These are phyloP conservation scores for Cryptococcus depauperatus DNA, from an alignment of 1,284 basidiomycete genomes.

Conservation along the genomic window DNA sequence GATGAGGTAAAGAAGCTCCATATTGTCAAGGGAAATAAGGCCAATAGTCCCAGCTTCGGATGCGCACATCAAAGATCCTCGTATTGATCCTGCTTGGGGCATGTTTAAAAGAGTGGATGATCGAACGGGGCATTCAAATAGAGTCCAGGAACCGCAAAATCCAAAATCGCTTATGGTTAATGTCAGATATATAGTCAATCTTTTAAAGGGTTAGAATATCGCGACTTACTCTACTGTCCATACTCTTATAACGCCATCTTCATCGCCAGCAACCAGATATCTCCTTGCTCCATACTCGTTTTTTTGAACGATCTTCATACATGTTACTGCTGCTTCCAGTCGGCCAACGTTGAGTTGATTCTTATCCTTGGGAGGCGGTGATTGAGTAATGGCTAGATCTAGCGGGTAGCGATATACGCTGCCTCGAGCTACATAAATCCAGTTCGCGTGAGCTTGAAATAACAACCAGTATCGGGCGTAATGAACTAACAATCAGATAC, in stretches of 20 bases:
- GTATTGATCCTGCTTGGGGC: conserved; percentile 51
- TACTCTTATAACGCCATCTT: conserved; percentile 38
- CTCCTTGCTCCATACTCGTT: conserved; percentile 3
- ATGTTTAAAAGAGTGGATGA: conserved; percentile 20
- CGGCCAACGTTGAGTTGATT: conserved; percentile 22
- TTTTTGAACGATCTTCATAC: conserved; percentile 13
- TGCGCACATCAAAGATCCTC: conserved; percentile 64
- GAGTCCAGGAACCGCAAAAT: conserved; percentile 28
- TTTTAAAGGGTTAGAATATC: neutral
- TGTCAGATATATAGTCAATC: neutral
- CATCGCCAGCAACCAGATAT: conserved; percentile 37
- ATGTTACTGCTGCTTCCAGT: conserved; percentile 28
- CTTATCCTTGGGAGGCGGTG: neutral
- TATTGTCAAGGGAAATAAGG: conserved; percentile 64
- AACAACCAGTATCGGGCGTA: neutral
- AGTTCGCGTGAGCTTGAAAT: neutral
- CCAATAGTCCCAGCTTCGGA: conserved; percentile 74
- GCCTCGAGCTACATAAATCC: conserved; percentile 10
- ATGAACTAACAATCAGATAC: conserved; percentile 14
- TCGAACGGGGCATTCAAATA: conserved; percentile 48
- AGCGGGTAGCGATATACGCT: conserved; percentile 16
- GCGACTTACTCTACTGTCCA: conserved; percentile 30
- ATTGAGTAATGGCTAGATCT: conserved; percentile 7
- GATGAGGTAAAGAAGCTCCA: conserved; percentile 66
- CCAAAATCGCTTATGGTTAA: conserved; percentile 19